Conservation (phyloP, 2,329 filamentous ascomycete species). For the Trichophyton verrucosum region DNA sequence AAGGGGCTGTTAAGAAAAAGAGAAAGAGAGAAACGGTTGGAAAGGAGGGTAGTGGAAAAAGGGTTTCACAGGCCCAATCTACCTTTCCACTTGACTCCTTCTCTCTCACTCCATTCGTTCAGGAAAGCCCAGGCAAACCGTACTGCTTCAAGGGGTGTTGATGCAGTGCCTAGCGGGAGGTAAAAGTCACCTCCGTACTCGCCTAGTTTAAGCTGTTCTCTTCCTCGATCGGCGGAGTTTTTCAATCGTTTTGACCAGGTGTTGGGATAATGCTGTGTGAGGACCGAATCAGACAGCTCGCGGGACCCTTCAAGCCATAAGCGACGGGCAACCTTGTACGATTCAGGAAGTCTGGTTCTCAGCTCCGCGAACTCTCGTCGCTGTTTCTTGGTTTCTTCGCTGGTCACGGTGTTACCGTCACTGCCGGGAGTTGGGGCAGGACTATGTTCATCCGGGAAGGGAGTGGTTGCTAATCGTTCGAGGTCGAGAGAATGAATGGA, state of each 20-base stretch:
- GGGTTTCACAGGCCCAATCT: slow-evolving; percentile 27
- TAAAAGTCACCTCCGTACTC: slow-evolving; percentile 29
- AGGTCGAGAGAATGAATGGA: slow-evolving; percentile 34
- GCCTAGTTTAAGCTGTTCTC: slow-evolving; percentile 22
- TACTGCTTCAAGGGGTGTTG: slow-evolving; percentile 34
- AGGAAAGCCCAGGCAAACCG: slow-evolving; percentile 35
- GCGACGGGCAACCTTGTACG: slow-evolving; percentile 30
- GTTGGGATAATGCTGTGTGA: slow-evolving; percentile 31
- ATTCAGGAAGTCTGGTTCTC: slow-evolving; percentile 29
- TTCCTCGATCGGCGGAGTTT: slow-evolving; percentile 27
- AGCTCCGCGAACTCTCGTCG: slow-evolving; percentile 31
- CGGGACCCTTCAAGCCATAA: slow-evolving; percentile 34
- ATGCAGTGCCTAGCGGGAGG: slow-evolving; percentile 33
- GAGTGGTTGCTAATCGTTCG: slow-evolving; percentile 31
- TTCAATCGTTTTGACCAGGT: slow-evolving; percentile 34
- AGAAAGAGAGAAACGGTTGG: not conserved
- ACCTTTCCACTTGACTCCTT: slow-evolving; percentile 34
- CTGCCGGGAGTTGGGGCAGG: slow-evolving; percentile 32
- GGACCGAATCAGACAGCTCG: slow-evolving; percentile 29
- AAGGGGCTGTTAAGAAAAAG: not conserved
- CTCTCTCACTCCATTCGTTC: slow-evolving; percentile 35
- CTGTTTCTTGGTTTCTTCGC: slow-evolving; percentile 27
- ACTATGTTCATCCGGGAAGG: slow-evolving; percentile 29
- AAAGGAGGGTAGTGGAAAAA: not conserved
- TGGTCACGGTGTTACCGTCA: slow-evolving; percentile 27